Evolutionary conservation across 73 alveolate species (phyloP).

Genomic region (Tetrahymena malaccensis): DNA sequence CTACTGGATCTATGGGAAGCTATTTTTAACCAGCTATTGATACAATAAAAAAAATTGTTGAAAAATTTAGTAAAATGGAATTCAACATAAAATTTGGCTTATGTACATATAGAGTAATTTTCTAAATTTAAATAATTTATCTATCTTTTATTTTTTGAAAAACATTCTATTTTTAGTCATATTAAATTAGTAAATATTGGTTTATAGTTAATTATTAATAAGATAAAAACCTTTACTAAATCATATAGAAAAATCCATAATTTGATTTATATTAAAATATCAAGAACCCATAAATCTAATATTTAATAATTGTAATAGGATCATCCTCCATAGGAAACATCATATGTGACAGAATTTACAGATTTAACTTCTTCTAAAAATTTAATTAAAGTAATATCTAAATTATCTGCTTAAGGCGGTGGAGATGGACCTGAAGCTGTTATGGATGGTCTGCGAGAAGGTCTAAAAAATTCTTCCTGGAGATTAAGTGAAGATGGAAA

Average conservation of each 20-base stretch:
- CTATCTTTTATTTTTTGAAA: background rate
- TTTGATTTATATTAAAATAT: too few relatives aligned
- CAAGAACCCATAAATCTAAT: background rate
- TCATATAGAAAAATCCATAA: too few relatives aligned
- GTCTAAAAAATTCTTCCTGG: background rate
- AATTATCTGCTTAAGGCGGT: background rate
- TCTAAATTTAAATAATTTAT: too few relatives aligned
- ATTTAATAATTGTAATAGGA: background rate
- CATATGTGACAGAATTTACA: background rate
- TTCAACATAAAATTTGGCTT: background rate
- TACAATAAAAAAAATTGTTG: conserved; percentile 40
- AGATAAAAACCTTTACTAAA: too few relatives aligned
- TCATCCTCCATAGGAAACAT: background rate
- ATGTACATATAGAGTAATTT: background rate
- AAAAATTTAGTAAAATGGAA: conserved; percentile 10
- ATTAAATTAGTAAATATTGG: too few relatives aligned
- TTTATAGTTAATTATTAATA: too few relatives aligned
- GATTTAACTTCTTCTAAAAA: background rate
- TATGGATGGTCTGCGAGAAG: background rate
- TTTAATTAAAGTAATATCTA: background rate
- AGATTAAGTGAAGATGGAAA: conserved; percentile 12
- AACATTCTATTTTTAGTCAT: background rate
- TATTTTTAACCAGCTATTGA: background rate
- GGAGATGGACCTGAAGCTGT: background rate
- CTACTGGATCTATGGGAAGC: background rate